These are phyloP conservation scores for Dissophora globulifera DNA, from an alignment of 192 early-diverging fungal genomes.

Conservation along the genomic window DNA sequence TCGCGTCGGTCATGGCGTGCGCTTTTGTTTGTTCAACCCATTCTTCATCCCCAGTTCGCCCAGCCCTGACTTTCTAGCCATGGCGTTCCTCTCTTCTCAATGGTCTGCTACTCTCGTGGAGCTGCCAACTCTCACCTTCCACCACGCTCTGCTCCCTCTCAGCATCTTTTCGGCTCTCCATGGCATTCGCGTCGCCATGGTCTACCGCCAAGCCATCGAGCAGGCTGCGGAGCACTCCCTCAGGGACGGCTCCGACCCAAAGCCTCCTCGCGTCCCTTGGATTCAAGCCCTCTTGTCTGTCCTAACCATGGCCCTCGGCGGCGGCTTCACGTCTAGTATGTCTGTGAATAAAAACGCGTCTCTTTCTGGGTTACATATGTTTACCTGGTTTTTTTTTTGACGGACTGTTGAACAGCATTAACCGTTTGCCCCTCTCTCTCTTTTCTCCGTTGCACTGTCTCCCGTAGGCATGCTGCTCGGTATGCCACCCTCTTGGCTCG, in stretches of 20 bases:
- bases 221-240: constrained; percentile 36
- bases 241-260: constrained; percentile 7
- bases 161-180: constrained; percentile 48
- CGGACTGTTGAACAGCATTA: too few species aligned
- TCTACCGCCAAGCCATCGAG: constrained; percentile 41
- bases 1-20: too few species aligned
- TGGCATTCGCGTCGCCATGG: constrained; percentile 46
- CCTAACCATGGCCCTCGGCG: constrained; percentile 41
- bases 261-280: constrained; percentile 22
- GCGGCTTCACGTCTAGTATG: constrained; percentile 43
- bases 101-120: constrained; percentile 43
- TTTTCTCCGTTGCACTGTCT: not conserved
- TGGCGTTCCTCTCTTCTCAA: constrained; percentile 32
- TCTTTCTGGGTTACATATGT: too few species aligned
- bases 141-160: constrained; percentile 37
- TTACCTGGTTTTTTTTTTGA: too few species aligned
- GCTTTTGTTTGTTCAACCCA: too few species aligned
- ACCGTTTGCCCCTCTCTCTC: too few species aligned
- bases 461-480: constrained; percentile 44
- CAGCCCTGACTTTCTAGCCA: not conserved
- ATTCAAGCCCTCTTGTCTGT: constrained; percentile 40
- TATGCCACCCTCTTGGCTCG: constrained; percentile 55
- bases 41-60: too few species aligned
- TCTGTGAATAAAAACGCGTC: too few species aligned
- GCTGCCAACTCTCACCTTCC: constrained; percentile 44